Percentiles rank a stretch among this genome's conserved stretches.
phyloP scores from a whole-genome alignment of 495 filamentous ascomycete genomes.

The Neurospora sublineolata region DNA sequence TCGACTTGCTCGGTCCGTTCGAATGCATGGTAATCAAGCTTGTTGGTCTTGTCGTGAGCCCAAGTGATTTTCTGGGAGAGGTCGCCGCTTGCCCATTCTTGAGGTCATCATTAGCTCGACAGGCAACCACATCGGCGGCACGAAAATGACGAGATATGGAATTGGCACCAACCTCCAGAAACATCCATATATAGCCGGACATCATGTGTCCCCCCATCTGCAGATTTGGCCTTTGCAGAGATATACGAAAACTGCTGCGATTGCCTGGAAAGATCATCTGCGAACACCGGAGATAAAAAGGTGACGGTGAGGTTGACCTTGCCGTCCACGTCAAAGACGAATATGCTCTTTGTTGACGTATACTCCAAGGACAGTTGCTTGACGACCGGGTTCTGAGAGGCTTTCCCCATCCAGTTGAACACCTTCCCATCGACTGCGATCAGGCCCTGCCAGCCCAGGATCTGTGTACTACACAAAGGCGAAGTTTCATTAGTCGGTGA shows the following conservation, averaged over 20 bases:
- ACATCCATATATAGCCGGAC: conserved; percentile 79
- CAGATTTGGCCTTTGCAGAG: conserved; percentile 47
- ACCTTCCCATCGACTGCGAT: conserved; percentile 39
- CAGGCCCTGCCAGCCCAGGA: conserved; percentile 68
- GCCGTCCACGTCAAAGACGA: conserved; percentile 62
- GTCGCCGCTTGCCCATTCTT: conserved; percentile 38
- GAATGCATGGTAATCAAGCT: conserved; percentile 42
- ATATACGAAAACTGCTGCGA: conserved; percentile 84
- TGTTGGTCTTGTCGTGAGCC: conserved; percentile 25
- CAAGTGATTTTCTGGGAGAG: conserved; percentile 24
- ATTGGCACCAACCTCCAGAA: conserved; percentile 62
- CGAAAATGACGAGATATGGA: conserved; percentile 35
- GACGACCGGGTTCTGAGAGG: conserved; percentile 40
- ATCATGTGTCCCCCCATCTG: conserved; percentile 46
- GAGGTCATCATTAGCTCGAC: conserved; percentile 3
- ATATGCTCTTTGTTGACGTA: conserved; percentile 77
- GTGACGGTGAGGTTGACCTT: conserved; percentile 62
- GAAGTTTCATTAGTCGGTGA: conserved; percentile 27
- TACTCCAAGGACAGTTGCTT: conserved; percentile 51
- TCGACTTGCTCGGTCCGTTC: conserved; percentile 48
- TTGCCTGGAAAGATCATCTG: conserved; percentile 73
- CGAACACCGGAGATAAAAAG: conserved; percentile 81
- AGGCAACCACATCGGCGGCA: conserved; percentile 22
- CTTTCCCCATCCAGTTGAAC: conserved; percentile 51
- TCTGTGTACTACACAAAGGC: conserved; percentile 41